phyloP scores from a whole-genome alignment of 495 filamentous ascomycete species.

The Hypoxylon lenormandii region DNA sequence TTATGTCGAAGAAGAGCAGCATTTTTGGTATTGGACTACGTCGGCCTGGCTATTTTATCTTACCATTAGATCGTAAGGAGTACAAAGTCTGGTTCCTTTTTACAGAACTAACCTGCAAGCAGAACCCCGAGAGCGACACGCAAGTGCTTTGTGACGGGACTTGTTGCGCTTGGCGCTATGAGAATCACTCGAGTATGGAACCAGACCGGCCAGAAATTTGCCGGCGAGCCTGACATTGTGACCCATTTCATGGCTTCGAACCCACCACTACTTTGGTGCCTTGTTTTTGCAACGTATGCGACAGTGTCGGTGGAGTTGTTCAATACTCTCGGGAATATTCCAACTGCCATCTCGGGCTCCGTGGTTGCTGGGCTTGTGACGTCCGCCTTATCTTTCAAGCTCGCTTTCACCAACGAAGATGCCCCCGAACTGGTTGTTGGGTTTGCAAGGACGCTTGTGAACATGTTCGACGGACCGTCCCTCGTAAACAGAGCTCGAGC shows the following conservation, averaged over 20 bases:
- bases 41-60: constrained; percentile 80
- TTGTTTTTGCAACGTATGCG: constrained; percentile 77
- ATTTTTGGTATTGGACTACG: constrained; percentile 95
- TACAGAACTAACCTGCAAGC: constrained; percentile 22
- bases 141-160: constrained; percentile 18
- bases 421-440: constrained; percentile 81
- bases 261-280: constrained; percentile 75
- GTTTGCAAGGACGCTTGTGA: constrained; percentile 58
- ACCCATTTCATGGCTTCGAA: constrained; percentile 72
- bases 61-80: constrained; percentile 60
- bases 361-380: constrained; percentile 57
- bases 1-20: constrained; percentile 97
- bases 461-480: constrained; percentile 58
- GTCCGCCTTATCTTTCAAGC: constrained; percentile 81
- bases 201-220: constrained; percentile 94
- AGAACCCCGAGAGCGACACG: constrained; percentile 25
- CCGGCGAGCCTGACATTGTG: constrained; percentile 86
- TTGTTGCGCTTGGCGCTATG: constrained; percentile 60
- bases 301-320: constrained; percentile 53
- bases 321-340: constrained; percentile 52
- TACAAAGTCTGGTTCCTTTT: neutral
- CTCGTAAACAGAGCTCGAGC: constrained; percentile 65
- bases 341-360: constrained; percentile 43
- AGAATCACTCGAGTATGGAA: constrained; percentile 85
- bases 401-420: constrained; percentile 83